Conservation (phyloP, 495 filamentous ascomycete species). For the Astrocystis sublimbata region DNA sequence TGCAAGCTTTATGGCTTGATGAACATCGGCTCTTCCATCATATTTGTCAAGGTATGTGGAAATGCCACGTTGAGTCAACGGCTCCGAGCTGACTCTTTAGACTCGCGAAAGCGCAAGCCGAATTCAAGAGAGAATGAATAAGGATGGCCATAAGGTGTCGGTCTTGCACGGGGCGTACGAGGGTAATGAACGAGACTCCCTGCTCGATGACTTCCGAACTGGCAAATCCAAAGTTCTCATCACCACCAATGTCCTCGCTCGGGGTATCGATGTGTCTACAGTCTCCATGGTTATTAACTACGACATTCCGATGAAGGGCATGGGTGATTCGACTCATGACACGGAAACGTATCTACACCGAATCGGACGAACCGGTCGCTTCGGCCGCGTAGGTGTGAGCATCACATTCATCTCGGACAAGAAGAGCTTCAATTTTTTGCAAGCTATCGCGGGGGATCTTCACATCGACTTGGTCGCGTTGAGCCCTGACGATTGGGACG, state of each 20-base stretch:
- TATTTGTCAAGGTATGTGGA: conserved; percentile 80
- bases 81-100: conserved; percentile 45
- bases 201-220: conserved; percentile 85
- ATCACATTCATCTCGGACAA: conserved; percentile 87
- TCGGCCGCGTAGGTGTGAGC: conserved; percentile 94
- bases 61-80: background rate
- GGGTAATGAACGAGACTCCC: conserved; percentile 74
- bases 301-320: conserved; percentile 64
- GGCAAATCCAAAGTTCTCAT: conserved; percentile 95
- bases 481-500: conserved; percentile 74
- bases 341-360: conserved; percentile 96
- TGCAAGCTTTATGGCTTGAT: conserved; percentile 92
- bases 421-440: conserved; percentile 71
- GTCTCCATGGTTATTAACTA: conserved; percentile 99
- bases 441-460: conserved; percentile 72
- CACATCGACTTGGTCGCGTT: conserved; percentile 54
- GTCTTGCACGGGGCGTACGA: conserved; percentile 85
- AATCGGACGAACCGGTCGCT: conserved; percentile 95
- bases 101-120: conserved; percentile 76
- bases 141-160: conserved; percentile 87
- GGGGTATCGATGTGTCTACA: conserved; percentile 95
- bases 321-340: conserved; percentile 60
- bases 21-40: conserved; percentile 95
- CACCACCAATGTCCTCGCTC: conserved; percentile 94
- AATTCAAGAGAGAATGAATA: conserved; percentile 82